phyloP scores from a whole-genome alignment of 371 early-diverging fungal genomes.

The Syncephalastrum contaminatum region DNA sequence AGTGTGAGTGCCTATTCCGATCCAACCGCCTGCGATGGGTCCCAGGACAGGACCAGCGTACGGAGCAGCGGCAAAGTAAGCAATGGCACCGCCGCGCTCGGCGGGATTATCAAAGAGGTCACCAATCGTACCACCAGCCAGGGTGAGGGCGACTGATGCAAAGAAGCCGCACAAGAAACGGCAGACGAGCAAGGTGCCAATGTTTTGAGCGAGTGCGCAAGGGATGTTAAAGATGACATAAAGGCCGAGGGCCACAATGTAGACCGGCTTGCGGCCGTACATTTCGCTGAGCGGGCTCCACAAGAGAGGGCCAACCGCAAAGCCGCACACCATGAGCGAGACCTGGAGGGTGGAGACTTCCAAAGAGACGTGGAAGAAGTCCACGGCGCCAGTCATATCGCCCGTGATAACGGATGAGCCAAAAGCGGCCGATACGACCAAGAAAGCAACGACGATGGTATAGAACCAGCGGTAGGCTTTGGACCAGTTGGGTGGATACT shows the following conservation, averaged over 20 bases:
- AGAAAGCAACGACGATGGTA: slow-evolving; percentile 34
- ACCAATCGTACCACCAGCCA: slow-evolving; percentile 45
- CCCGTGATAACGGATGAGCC: slow-evolving; percentile 42
- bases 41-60: slow-evolving; percentile 48
- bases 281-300: slow-evolving; percentile 46
- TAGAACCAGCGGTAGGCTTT: slow-evolving; percentile 23
- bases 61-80: slow-evolving; percentile 49
- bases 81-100: slow-evolving; percentile 43
- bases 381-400: slow-evolving; percentile 24
- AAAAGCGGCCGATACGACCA: slow-evolving; percentile 42
- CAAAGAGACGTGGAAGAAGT: slow-evolving; percentile 27
- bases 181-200: slow-evolving; percentile 37
- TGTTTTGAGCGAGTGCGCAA: slow-evolving; percentile 40
- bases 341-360: slow-evolving; percentile 40
- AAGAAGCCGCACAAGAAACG: slow-evolving; percentile 48
- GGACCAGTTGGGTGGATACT: slow-evolving; percentile 47
- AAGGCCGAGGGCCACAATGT: slow-evolving; percentile 28
- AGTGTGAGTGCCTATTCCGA: slow-evolving; percentile 32
- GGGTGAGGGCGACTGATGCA: slow-evolving; percentile 34
- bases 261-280: slow-evolving; percentile 40
- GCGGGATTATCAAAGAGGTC: slow-evolving; percentile 31
- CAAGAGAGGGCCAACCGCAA: slow-evolving; percentile 44
- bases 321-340: slow-evolving; percentile 50
- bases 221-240: slow-evolving; percentile 43
- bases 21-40: slow-evolving; percentile 47